phyloP scores from a whole-genome alignment of 768 basidiomycete species.

The Cystoderma amianthinum region DNA sequence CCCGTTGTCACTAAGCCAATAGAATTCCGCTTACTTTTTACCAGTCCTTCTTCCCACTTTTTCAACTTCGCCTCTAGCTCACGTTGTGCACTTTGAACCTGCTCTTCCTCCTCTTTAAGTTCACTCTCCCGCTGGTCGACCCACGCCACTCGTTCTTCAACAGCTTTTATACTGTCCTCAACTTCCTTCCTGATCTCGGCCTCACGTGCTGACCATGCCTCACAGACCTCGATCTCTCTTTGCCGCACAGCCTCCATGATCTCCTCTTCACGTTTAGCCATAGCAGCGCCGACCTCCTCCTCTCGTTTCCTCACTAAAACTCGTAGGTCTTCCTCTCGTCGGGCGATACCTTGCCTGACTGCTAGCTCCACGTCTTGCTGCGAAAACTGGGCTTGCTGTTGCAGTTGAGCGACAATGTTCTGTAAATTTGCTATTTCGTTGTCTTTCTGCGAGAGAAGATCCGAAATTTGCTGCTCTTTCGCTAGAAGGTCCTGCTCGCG shows the following conservation, averaged over 20 bases:
- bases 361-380: conserved; percentile 34
- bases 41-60: conserved; percentile 27
- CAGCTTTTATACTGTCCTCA: conserved; percentile 35
- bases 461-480: conserved; percentile 43
- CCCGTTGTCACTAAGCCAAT: background rate
- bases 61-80: conserved; percentile 46
- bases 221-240: conserved; percentile 56
- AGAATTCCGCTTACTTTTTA: conserved; percentile 6
- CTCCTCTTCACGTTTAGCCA: conserved; percentile 62
- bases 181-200: conserved; percentile 44
- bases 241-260: conserved; percentile 60
- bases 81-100: conserved; percentile 35
- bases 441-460: conserved; percentile 50
- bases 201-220: conserved; percentile 52
- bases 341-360: conserved; percentile 50
- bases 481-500: conserved; percentile 52
- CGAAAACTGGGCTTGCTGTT: conserved; percentile 19
- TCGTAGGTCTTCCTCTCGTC: conserved; percentile 66
- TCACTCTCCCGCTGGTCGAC: conserved; percentile 46
- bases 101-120: conserved; percentile 40
- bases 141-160: conserved; percentile 45
- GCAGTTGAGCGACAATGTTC: conserved; percentile 33
- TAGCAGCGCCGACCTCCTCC: conserved; percentile 60
- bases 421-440: conserved; percentile 47
- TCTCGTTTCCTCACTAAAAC: conserved; percentile 60